phyloP scores from a whole-genome alignment of 441 rosid genomes.

The Capsella rubella region DNA sequence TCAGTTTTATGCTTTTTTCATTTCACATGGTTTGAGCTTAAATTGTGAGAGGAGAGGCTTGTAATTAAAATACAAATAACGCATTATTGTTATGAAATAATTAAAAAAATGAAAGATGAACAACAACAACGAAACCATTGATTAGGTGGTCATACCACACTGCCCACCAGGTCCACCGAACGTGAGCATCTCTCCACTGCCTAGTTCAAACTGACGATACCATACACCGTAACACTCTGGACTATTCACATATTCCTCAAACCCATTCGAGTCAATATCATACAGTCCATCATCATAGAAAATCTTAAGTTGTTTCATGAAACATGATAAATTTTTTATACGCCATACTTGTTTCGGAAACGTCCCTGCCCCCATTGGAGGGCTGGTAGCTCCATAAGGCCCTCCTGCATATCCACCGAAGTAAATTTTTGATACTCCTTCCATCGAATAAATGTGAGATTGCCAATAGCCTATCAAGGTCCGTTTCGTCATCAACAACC shows the following conservation, averaged over 20 bases:
- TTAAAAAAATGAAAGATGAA: background rate
- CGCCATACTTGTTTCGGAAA: background rate
- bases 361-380: constrained; percentile 18
- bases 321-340: background rate
- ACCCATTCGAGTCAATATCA: background rate
- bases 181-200: constrained; percentile 4
- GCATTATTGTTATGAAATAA: no score
- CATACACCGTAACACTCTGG: constrained; percentile 22
- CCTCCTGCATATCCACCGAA: constrained; percentile 12
- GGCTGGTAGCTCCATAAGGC: background rate
- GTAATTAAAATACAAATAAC: background rate
- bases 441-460: background rate
- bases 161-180: constrained; percentile 35
- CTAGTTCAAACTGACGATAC: constrained; percentile 16
- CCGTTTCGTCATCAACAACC: background rate
- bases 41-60: background rate
- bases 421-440: constrained; percentile 9
- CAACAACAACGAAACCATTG: background rate
- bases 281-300: background rate
- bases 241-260: constrained; percentile 15
- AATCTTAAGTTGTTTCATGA: constrained; percentile 16
- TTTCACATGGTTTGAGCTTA: no score
- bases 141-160: constrained; percentile 9
- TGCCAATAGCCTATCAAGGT: constrained; percentile 30
- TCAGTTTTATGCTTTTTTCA: no score